phyloP scores from a whole-genome alignment of 164 flowering plant genomes.

The Stephania yunnanensis region DNA sequence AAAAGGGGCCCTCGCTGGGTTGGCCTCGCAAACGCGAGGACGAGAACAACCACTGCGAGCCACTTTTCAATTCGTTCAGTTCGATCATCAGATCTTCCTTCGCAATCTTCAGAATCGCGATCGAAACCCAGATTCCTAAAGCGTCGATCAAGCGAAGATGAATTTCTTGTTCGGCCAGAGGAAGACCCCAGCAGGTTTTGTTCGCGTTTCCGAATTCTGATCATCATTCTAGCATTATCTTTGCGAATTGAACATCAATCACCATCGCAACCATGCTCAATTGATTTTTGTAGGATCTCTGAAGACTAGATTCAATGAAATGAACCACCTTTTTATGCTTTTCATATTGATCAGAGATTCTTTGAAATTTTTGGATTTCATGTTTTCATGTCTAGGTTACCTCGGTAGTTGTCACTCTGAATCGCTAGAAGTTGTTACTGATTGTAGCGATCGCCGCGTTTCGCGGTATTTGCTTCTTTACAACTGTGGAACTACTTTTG shows the following conservation, averaged over 20 bases:
- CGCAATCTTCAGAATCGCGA: not conserved
- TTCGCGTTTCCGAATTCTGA: not conserved
- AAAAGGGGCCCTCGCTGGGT: too few relatives aligned
- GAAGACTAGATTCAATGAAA: not conserved
- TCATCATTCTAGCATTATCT: not conserved
- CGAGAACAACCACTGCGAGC: too few relatives aligned
- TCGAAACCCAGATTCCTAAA: not conserved
- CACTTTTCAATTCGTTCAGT: too few relatives aligned
- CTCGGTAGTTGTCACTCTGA: not conserved
- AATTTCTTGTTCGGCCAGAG: slow-evolving; percentile 48
- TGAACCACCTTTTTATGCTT: not conserved
- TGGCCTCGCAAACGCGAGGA: too few relatives aligned
- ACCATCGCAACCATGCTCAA: not conserved
- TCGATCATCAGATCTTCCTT: not conserved
- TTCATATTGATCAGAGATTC: not conserved
- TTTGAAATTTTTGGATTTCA: not conserved
- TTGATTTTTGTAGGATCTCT: not conserved
- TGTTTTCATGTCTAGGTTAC: not conserved
- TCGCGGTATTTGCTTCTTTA: not conserved
- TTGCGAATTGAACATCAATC: not conserved
- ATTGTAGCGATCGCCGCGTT: not conserved
- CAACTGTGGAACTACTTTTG: not conserved
- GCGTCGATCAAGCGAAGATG: slow-evolving; percentile 21
- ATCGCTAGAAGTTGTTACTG: not conserved
- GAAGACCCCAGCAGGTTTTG: slow-evolving; percentile 56